Base-by-base conservation (phyloP, 2,329 filamentous ascomycete species). In the Curvularia sp. region DNA sequence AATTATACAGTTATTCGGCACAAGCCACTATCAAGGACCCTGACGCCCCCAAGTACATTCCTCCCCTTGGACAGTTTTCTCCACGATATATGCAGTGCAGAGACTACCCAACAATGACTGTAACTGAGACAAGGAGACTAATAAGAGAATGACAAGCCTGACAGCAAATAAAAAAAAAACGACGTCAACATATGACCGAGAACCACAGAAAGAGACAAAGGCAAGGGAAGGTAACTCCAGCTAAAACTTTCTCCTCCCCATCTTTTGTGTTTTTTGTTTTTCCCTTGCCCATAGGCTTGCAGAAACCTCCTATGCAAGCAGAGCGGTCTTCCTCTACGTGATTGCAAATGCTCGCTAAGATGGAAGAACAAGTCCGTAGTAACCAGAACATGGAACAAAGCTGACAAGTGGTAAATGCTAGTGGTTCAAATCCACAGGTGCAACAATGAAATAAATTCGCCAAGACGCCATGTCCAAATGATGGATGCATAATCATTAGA, bases 401-500 rank as follows among this genome's bases (percentile, higher is more conserved):
- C 70, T 73, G 70, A 75, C 61, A 72, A 77, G 73, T 76, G 74
- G 68, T 76, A 72, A 77, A 77, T 77, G 75, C 74, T 77, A 67
- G 69, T 75, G 69, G 69, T 69, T 70, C 65, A 72, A 69, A 73
- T 69, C 64, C 72, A 70, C 67, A 73, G 70, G 61, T 66, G 68
- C 68, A 67, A 71, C 73, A 63, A 65, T 68, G 65, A 63, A 70
- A 69, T 60, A 62, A 71, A 65, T 75, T 77, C 76, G 74, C 76
- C 76, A 75, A 77, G 74, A 77, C 75, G 75, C 76, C 75, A 75
- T 73, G 73, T 75, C 75, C 72, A 74, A 65, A 69, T 71, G 70
- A 65, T 72, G 70, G 67, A 77, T 77, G 75, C 75, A 76, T 75
- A 72, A 74, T 78, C 76, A 71, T 94, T 87, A 99, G 85, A 99